Evolutionary conservation across 2,329 filamentous ascomycete genomes (phyloP).

Genomic region (Aspergillus uvarum): DNA sequence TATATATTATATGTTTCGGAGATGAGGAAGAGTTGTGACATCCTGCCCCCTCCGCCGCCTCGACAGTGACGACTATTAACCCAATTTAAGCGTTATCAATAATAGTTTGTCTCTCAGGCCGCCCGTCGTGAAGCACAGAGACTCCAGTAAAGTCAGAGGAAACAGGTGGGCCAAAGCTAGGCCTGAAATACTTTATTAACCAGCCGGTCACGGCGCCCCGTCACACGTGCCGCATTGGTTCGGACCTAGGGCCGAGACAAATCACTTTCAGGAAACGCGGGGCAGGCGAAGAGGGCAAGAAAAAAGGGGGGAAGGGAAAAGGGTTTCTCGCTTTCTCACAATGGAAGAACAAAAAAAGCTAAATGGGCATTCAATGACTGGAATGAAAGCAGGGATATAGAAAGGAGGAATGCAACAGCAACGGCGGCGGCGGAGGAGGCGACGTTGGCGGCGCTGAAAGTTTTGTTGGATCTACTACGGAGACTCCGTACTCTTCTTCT

Average conservation of each 20-base stretch:
- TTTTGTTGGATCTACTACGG: background rate
- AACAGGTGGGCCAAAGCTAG: background rate
- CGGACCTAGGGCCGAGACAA: constrained; percentile 9
- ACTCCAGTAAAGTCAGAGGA: background rate
- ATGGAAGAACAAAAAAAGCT: background rate
- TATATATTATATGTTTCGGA: background rate
- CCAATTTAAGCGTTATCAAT: background rate
- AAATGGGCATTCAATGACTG: background rate
- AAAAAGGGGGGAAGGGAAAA: background rate
- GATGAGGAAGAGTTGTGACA: background rate
- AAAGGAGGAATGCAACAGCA: background rate
- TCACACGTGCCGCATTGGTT: constrained; percentile 15
- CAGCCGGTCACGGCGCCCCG: constrained; percentile 3
- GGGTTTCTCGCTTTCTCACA: background rate
- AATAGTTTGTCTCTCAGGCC: background rate
- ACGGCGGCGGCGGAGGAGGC: background rate
- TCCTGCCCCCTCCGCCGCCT: background rate
- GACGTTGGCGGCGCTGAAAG: background rate
- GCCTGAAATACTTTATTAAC: background rate
- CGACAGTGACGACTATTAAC: background rate
- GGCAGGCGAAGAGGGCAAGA: background rate
- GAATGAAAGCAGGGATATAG: background rate
- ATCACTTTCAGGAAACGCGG: constrained; percentile 9
- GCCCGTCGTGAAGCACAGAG: background rate
- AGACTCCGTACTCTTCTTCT: background rate